Conservation (phyloP, 371 early-diverging fungal genomes). For the Mortierella polycephala region DNA sequence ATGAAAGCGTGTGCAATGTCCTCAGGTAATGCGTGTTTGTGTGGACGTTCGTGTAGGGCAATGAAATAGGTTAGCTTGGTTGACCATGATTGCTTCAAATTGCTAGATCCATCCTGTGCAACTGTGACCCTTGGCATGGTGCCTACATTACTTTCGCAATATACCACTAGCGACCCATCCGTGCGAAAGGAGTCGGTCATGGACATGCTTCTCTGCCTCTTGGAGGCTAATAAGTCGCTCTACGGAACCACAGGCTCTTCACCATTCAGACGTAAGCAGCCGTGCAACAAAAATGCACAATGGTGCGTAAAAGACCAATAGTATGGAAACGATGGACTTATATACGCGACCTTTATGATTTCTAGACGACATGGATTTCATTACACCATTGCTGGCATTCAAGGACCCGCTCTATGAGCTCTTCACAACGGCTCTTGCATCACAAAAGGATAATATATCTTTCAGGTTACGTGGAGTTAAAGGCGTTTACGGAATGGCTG, state of each 20-base stretch:
- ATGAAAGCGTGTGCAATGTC: neutral
- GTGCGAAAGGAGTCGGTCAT: neutral
- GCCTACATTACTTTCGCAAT: neutral
- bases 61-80: neutral
- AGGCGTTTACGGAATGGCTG: neutral
- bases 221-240: neutral
- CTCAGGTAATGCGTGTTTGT: neutral
- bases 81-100: neutral
- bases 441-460: neutral
- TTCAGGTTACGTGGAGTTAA: neutral
- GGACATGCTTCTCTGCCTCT: neutral
- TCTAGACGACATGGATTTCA: neutral
- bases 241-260: neutral
- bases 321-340: neutral
- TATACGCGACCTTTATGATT: neutral
- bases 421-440: neutral
- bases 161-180: neutral
- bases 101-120: conserved; percentile 1
- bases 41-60: no score
- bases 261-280: neutral
- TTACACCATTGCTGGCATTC: neutral
- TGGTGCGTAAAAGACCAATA: neutral
- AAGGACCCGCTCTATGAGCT: neutral
- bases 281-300: neutral
- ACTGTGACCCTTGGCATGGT: neutral